Conservation (phyloP, 148 eudicot genomes). For the Spergularia marina region DNA sequence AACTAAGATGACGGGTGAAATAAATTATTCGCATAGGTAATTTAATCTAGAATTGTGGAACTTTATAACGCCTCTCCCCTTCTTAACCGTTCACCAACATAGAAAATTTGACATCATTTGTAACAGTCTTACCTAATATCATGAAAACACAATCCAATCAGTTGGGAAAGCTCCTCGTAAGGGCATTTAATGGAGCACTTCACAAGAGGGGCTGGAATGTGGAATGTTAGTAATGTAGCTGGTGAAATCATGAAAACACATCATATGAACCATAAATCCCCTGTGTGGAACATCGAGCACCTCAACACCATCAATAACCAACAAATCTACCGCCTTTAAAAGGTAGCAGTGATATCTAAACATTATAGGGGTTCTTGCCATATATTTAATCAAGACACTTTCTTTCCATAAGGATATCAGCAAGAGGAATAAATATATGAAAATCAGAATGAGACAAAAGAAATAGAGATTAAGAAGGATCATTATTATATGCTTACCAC, state of each 20-base stretch:
- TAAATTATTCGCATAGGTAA: too few species aligned
- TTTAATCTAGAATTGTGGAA: too few species aligned
- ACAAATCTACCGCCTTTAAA: not conserved
- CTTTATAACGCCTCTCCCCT: too few species aligned
- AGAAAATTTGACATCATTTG: too few species aligned
- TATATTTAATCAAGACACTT: not conserved
- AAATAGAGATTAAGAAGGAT: not conserved
- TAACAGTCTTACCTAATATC: too few species aligned
- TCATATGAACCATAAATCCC: not conserved
- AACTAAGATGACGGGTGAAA: too few species aligned
- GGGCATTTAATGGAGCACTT: too few species aligned
- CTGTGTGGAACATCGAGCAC: not conserved
- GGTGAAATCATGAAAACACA: not conserved
- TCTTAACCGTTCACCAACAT: too few species aligned
- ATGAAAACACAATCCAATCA: too few species aligned
- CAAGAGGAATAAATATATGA: not conserved
- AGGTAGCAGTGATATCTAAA: not conserved
- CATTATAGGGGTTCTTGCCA: not conserved
- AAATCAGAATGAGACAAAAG: not conserved
- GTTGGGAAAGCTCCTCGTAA: too few species aligned
- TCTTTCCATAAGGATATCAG: not conserved
- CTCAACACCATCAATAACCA: not conserved
- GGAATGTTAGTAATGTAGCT: too few species aligned
- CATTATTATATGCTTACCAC: constrained; percentile 50
- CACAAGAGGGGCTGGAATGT: too few species aligned